Conservation (phyloP, 345 rosid species). For the Litchi chinensis region DNA sequence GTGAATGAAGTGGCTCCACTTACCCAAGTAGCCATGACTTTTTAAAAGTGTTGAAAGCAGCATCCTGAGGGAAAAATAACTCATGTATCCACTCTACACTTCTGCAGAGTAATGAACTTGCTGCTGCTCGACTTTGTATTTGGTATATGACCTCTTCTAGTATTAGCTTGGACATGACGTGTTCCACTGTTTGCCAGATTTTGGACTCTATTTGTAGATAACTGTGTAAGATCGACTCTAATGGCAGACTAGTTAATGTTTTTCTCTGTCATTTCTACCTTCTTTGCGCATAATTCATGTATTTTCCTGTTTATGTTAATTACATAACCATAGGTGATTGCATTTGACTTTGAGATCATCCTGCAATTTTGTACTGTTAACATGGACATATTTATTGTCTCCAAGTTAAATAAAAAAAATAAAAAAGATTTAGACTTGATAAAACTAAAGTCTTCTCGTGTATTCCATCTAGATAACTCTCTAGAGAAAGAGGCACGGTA, state of each 20-base stretch:
- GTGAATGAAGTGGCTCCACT: slow-evolving; percentile 25
- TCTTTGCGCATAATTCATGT: background rate
- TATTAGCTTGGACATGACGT: background rate
- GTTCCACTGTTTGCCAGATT: background rate
- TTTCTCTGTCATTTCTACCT: background rate
- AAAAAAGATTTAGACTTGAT: too few relatives aligned
- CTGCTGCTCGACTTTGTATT: background rate
- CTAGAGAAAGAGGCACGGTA: too few relatives aligned
- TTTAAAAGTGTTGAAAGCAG: background rate
- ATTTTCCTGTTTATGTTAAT: background rate
- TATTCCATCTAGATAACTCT: too few relatives aligned
- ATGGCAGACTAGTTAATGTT: background rate
- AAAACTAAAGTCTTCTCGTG: too few relatives aligned
- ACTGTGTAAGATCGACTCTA: background rate
- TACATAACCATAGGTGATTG: background rate
- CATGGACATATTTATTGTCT: too few relatives aligned
- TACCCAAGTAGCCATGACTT: slow-evolving; percentile 15
- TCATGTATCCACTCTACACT: background rate
- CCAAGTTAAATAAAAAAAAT: too few relatives aligned
- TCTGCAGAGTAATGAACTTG: background rate
- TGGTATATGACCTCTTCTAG: background rate
- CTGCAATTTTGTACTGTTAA: background rate
- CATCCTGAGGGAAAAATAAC: background rate
- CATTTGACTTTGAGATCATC: background rate
- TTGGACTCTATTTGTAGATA: background rate